Evolutionary conservation across 768 basidiomycete genomes (phyloP), one percentile per base, ranked within the genome.

Genomic region (Solioccasus polychromus): DNA sequence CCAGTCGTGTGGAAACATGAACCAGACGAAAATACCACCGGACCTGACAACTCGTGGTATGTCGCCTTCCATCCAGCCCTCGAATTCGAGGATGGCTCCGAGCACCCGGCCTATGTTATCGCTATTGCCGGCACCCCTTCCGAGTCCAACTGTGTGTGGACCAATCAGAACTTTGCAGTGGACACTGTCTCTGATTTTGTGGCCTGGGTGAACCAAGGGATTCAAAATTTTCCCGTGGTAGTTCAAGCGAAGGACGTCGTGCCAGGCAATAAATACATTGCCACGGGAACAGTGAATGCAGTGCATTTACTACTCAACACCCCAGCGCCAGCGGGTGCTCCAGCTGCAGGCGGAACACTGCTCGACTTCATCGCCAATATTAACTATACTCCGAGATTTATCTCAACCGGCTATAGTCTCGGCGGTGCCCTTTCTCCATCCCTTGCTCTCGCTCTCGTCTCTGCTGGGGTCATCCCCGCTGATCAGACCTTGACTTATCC

Each of bases 41-140:
- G 50, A 1, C 57, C 53, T 8, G 53, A 47, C 10, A 55, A 59
- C 35, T 37, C 57, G 5, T 52, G 47, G 47, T 59, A 44, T 22
- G 3, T 59, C 8, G 53, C 53, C 17, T 29, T 24, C 14, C 37
- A 55, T 17, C 53, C 53, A 0, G 6, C 2, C 15, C 36, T 52
- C 31, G 0, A 20, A 37, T 49, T 47, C 7, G 53, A 59, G 15
- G 53, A 59, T 12, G 45, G 52, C 4, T 46, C 38, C 11, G 19
- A 37, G 3, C 36, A 31, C 4, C 41, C 44, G 2, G 31, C 53
- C 35, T 47, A 55, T 28, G 50, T 50, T 19, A 42, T 55, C 8
- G 44, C 47, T 32, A n/a, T 54, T n/a, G 41, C 56, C 2, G 46
- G 52, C 9, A 58, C 56, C 24, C 43, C 48, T 2, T 0, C 1